A percentile compares a stretch with the other conserved stretches of the same genome.
Conservation (phyloP, 2,329 filamentous ascomycete genomes). For the Monosporascus sp. region DNA sequence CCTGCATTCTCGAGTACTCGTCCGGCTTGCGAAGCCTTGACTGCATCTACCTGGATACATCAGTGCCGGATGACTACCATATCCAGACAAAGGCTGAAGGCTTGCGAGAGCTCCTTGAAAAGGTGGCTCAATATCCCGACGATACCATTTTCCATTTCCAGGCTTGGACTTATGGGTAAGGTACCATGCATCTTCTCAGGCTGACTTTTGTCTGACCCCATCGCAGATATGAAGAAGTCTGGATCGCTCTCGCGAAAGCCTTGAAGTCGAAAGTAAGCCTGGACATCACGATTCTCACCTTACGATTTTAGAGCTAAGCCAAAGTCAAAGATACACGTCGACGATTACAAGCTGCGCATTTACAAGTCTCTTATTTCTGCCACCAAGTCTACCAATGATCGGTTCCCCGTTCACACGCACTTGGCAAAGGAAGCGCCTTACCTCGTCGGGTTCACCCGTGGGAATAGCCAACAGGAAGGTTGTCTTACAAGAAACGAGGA, state of each 20-base stretch:
- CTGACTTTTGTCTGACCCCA: background rate
- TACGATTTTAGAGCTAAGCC: slow-evolving; percentile 1
- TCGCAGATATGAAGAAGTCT: slow-evolving; percentile 76
- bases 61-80: slow-evolving; percentile 48
- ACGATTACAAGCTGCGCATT: slow-evolving; percentile 70
- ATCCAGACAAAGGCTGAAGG: slow-evolving; percentile 68
- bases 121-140: slow-evolving; percentile 61
- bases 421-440: slow-evolving; percentile 56
- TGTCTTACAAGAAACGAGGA: slow-evolving; percentile 62
- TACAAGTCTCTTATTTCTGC: slow-evolving; percentile 56
- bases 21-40: slow-evolving; percentile 63
- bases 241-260: slow-evolving; percentile 70
- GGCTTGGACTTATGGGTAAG: slow-evolving; percentile 76
- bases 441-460: slow-evolving; percentile 68
- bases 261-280: slow-evolving; percentile 55
- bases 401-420: slow-evolving; percentile 35
- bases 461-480: slow-evolving; percentile 64
- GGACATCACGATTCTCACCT: background rate
- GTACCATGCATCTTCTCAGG: background rate
- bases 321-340: slow-evolving; percentile 65
- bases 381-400: slow-evolving; percentile 34
- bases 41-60: slow-evolving; percentile 86
- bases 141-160: slow-evolving; percentile 80
- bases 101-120: slow-evolving; percentile 64
- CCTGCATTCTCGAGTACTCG: slow-evolving; percentile 69